A percentile compares a stretch with the other conserved stretches of the same genome.
Evolutionary conservation across 495 filamentous ascomycete species (phyloP).

Genomic region (Penicillium soppii): DNA sequence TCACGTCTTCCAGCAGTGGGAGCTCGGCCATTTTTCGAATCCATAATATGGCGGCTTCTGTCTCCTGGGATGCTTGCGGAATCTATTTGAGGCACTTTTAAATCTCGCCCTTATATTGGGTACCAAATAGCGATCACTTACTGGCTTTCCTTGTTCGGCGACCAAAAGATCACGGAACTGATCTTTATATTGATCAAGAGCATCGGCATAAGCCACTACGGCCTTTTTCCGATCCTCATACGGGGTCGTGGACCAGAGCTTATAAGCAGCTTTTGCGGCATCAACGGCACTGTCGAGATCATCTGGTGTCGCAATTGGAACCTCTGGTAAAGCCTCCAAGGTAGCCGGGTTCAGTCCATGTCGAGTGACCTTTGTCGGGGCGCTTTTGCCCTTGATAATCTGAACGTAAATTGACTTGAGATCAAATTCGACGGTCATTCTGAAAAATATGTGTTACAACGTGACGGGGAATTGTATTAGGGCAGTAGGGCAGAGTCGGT

Average conservation of each 20-base stretch:
- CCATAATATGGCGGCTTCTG: not conserved
- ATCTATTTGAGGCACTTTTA: not conserved
- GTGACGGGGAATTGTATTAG: no score
- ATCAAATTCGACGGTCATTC: no score
- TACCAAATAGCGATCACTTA: not conserved
- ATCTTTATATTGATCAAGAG: slow-evolving; percentile 31
- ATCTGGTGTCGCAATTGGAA: slow-evolving; percentile 50
- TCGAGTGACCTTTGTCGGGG: slow-evolving; percentile 8
- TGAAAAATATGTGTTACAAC: no score
- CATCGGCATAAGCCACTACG: slow-evolving; percentile 48
- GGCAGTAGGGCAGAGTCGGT: no score
- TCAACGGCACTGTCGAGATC: slow-evolving; percentile 52
- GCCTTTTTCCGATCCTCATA: slow-evolving; percentile 49
- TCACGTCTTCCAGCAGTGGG: not conserved
- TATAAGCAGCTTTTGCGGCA: slow-evolving; percentile 44
- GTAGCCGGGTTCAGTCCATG: not conserved
- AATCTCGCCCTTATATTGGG: not conserved
- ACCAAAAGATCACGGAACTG: slow-evolving; percentile 47
- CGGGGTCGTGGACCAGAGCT: slow-evolving; percentile 42
- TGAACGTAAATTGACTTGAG: no score
- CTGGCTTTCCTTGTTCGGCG: slow-evolving; percentile 50
- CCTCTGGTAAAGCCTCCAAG: slow-evolving; percentile 18
- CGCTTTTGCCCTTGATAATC: not conserved
- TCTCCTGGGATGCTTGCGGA: not conserved
- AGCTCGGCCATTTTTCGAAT: not conserved